These are phyloP conservation scores for Stemphylium lycopersici DNA, from an alignment of 2,329 filamentous ascomycete species.

Conservation along the genomic window DNA sequence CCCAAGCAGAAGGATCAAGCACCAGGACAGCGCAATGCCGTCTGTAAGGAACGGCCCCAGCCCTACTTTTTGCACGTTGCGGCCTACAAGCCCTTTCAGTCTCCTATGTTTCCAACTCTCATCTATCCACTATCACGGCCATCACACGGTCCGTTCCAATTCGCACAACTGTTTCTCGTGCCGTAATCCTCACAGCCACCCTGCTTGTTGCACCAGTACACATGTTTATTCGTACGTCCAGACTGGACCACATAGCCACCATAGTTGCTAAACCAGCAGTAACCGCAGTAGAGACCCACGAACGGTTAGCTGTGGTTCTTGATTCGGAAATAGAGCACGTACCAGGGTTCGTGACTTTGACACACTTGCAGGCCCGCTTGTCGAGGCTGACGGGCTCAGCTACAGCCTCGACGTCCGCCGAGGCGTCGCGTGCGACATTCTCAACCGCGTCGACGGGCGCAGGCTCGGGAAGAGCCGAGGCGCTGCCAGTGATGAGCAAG, in stretches of 20 bases:
- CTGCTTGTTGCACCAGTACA: constrained; percentile 11
- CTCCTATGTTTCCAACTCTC: background rate
- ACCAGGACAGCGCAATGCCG: background rate
- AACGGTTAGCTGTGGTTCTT: background rate
- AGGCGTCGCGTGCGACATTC: background rate
- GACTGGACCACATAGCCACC: background rate
- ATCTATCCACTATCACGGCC: background rate
- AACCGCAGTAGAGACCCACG: constrained; percentile 3
- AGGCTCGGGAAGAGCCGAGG: constrained; percentile 2
- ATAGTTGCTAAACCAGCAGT: background rate
- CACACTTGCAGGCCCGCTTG: constrained; percentile 9
- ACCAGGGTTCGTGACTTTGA: constrained; percentile 7
- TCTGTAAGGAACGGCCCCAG: background rate
- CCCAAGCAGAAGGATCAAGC: background rate
- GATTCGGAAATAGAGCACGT: background rate
- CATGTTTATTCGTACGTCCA: background rate
- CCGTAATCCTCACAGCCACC: constrained; percentile 8
- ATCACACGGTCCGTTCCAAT: background rate
- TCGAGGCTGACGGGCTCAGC: background rate
- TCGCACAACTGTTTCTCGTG: constrained; percentile 1
- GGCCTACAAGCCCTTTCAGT: background rate
- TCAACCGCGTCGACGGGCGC: background rate
- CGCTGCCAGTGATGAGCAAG: constrained; percentile 1
- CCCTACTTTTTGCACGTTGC: background rate
- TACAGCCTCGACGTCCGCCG: background rate